Evolutionary conservation across 352 stramenopile species (phyloP).

Genomic region (Pythium phragmitis): DNA sequence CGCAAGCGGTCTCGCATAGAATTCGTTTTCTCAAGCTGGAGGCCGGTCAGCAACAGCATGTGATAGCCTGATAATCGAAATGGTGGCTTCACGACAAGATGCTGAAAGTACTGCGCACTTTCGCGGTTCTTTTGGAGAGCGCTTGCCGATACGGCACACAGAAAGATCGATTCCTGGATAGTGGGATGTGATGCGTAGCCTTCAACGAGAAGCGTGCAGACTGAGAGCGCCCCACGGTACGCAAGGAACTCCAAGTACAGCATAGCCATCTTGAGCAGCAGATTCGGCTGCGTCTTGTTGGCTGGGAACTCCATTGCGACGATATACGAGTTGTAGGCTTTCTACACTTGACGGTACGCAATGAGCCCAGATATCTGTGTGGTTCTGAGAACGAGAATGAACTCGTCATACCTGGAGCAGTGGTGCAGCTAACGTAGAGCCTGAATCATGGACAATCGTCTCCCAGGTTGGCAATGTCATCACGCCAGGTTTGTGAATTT

Average conservation of each 20-base stretch:
- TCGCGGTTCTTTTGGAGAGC: slow-evolving; percentile 55
- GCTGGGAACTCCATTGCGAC: slow-evolving; percentile 75
- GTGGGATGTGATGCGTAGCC: slow-evolving; percentile 39
- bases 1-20: slow-evolving; percentile 45
- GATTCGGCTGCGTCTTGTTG: slow-evolving; percentile 58
- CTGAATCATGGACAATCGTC: background rate
- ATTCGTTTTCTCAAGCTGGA: slow-evolving; percentile 45
- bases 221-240: slow-evolving; percentile 56
- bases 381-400: background rate
- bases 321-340: slow-evolving; percentile 73
- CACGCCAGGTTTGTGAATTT: slow-evolving; percentile 38
- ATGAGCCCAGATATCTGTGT: too few relatives aligned
- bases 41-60: slow-evolving; percentile 50
- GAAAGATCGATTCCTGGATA: slow-evolving; percentile 61
- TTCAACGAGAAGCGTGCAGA: slow-evolving; percentile 71
- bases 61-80: slow-evolving; percentile 53
- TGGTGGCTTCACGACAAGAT: slow-evolving; percentile 58
- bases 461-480: slow-evolving; percentile 17
- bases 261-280: slow-evolving; percentile 56
- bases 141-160: slow-evolving; percentile 55
- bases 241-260: slow-evolving; percentile 71
- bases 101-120: slow-evolving; percentile 72
- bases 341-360: slow-evolving; percentile 26
- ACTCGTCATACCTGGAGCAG: slow-evolving; percentile 12
- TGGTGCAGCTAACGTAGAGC: background rate